These are phyloP conservation scores for Monascus purpureus DNA, from an alignment of 495 filamentous ascomycete genomes.

Conservation along the genomic window DNA sequence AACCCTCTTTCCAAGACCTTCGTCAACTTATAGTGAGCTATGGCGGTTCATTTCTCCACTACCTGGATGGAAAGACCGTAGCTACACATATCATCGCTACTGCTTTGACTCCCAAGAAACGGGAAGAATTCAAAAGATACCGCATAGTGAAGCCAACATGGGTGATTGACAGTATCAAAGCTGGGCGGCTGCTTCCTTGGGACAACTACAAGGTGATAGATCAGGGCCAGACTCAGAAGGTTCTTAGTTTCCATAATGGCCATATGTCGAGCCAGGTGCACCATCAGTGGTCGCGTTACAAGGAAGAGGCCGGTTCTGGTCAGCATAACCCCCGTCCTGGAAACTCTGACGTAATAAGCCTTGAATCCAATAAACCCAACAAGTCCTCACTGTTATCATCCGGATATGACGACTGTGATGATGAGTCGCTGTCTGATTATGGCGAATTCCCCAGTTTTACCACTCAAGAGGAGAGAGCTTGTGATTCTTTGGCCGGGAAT, in stretches of 20 bases:
- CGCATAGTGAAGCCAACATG: slow-evolving; percentile 93
- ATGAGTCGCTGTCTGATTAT: slow-evolving; percentile 24
- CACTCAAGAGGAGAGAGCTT: slow-evolving; percentile 9
- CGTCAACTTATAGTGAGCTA: slow-evolving; percentile 75
- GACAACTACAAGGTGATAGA: slow-evolving; percentile 67
- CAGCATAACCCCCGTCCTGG: slow-evolving; percentile 67
- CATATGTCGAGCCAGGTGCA: slow-evolving; percentile 53
- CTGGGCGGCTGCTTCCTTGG: slow-evolving; percentile 74
- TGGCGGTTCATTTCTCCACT: slow-evolving; percentile 88
- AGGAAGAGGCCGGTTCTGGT: slow-evolving; percentile 59
- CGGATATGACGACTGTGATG: slow-evolving; percentile 1
- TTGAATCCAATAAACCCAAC: not conserved
- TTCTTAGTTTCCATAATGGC: slow-evolving; percentile 62
- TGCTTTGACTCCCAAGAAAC: slow-evolving; percentile 80
- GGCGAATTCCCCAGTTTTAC: slow-evolving; percentile 31
- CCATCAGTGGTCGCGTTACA: slow-evolving; percentile 43
- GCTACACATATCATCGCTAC: slow-evolving; percentile 93
- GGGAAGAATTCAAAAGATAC: slow-evolving; percentile 69
- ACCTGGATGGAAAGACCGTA: slow-evolving; percentile 83
- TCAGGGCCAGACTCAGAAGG: slow-evolving; percentile 60
- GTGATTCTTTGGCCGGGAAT: not conserved
- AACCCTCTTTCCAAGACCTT: slow-evolving; percentile 76
- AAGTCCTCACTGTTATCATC: slow-evolving; percentile 3
- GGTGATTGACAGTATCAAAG: slow-evolving; percentile 78
- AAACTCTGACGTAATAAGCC: slow-evolving; percentile 9